Evolutionary conservation across 2,329 filamentous ascomycete genomes (phyloP), one percentile per base, ranked within the genome.

Genomic region (Cryphonectria radicalis): DNA sequence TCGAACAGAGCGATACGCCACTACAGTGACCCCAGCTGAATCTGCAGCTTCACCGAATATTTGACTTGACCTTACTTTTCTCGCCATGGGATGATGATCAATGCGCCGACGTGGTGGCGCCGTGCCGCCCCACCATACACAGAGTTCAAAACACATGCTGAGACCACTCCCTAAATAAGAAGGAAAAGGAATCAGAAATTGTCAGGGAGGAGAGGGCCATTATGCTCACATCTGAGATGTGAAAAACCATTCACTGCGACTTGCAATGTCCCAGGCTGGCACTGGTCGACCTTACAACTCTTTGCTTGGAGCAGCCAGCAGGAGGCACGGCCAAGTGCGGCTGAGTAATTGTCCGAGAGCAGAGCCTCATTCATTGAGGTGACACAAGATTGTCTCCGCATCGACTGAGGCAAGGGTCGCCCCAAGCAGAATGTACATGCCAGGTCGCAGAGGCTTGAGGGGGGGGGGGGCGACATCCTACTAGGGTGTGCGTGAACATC

Each of bases 401-500:
- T 40, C 32, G 32, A 22, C 32, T 10, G 19, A 62, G 32, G 32
- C 32, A 19, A 40, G 35, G 3, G 35, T 8, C 8, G 32, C 59
- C 32, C 22, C 59, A 40, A n/a, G 22, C 17, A 62, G 28, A 22
- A 62, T 60, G 13, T 37, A 35, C 55, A 28, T 19, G n/a, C 55
- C 28, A 19, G n/a, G 10, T 32, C 25, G 55, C 4, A 59, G 17
- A 59, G n/a, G 25, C 55, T 59, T 25, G 11, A 17, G 14, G n/a
- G 25, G 6, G 28, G 7, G 37, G 37, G 37, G 10, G 37, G 1
- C 32, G 32, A 6, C 25, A 28, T 10, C 4, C n/a, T 59, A 25
- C 55, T 19, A 13, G 69, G 69, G 69, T 71, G 66, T 66, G 59
- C 59, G 19, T 32, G 32, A 35, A 22, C 6, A 42, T 43, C 22